Evolutionary conservation across 345 rosid species (phyloP).

Genomic region (Boechera divaricarpa): DNA sequence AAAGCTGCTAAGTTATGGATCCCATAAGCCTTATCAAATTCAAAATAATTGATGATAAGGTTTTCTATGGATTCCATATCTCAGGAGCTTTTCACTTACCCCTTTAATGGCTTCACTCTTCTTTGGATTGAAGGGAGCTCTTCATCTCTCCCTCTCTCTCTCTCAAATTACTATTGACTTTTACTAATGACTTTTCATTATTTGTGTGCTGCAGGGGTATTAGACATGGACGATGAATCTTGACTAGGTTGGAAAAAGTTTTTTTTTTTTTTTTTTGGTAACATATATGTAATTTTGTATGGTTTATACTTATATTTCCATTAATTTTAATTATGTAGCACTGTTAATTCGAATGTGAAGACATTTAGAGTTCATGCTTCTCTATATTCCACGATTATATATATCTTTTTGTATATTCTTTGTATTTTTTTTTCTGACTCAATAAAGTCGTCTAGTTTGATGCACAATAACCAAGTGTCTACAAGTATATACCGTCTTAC

Average conservation of each 20-base stretch:
- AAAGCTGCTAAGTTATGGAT: constrained; percentile 85
- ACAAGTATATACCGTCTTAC: background rate
- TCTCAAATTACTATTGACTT: background rate
- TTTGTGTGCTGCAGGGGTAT: background rate
- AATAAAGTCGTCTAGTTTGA: background rate
- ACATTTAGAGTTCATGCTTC: background rate
- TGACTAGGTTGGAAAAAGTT: background rate
- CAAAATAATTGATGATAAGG: constrained; percentile 3
- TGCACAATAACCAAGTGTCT: background rate
- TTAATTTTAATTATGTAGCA: background rate
- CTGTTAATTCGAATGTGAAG: background rate
- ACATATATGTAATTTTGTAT: background rate
- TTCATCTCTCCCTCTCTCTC: constrained; percentile 34
- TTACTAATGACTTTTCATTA: background rate
- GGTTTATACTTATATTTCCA: background rate
- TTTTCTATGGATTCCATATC: constrained; percentile 52
- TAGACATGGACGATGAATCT: background rate
- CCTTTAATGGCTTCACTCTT: constrained; percentile 51
- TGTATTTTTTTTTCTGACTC: background rate
- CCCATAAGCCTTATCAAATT: constrained; percentile 54
- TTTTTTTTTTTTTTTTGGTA: background rate
- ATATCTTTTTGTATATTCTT: background rate
- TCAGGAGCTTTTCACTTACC: constrained; percentile 61
- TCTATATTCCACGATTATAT: background rate
- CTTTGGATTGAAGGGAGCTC: constrained; percentile 98